A percentile compares a stretch with the other conserved stretches of the same genome.
phyloP scores from a whole-genome alignment of 371 early-diverging fungal genomes.

The Syncephalastrum sp. region DNA sequence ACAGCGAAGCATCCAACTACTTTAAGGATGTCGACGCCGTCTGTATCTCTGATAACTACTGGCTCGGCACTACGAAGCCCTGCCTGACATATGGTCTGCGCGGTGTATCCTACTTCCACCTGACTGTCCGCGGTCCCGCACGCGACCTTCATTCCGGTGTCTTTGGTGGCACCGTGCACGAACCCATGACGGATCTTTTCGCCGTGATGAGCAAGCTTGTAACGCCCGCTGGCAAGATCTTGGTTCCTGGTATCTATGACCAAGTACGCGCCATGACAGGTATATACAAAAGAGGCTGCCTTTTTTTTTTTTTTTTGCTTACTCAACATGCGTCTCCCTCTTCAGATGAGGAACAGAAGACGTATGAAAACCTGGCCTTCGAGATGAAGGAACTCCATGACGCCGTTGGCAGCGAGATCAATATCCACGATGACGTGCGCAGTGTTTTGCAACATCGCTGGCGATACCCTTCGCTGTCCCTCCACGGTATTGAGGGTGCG shows the following conservation, averaged over 20 bases:
- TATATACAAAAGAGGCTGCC: constrained; percentile 29
- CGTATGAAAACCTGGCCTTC: constrained; percentile 86
- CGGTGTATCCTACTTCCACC: constrained; percentile 89
- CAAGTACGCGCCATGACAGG: constrained; percentile 84
- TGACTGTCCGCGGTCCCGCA: constrained; percentile 77
- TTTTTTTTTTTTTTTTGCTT: background rate
- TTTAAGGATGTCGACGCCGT: constrained; percentile 91
- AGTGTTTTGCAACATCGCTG: constrained; percentile 87
- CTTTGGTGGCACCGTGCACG: constrained; percentile 95
- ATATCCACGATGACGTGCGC: constrained; percentile 74
- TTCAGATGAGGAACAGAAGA: constrained; percentile 66
- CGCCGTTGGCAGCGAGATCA: constrained; percentile 78
- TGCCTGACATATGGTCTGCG: constrained; percentile 97
- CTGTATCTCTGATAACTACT: constrained; percentile 97
- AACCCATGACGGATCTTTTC: constrained; percentile 95
- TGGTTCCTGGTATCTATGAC: constrained; percentile 91
- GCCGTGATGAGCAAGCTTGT: constrained; percentile 85
- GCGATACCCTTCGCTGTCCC: constrained; percentile 93
- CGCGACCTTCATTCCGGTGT: constrained; percentile 96
- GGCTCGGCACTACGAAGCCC: constrained; percentile 94
- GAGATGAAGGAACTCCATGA: constrained; percentile 73
- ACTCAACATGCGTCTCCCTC: background rate
- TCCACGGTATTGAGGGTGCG: constrained; percentile 97
- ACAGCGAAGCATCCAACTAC: constrained; percentile 79
- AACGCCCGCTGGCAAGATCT: constrained; percentile 82